Evolutionary conservation across 495 filamentous ascomycete species (phyloP).

Genomic region (Penicillium maclennaniae): DNA sequence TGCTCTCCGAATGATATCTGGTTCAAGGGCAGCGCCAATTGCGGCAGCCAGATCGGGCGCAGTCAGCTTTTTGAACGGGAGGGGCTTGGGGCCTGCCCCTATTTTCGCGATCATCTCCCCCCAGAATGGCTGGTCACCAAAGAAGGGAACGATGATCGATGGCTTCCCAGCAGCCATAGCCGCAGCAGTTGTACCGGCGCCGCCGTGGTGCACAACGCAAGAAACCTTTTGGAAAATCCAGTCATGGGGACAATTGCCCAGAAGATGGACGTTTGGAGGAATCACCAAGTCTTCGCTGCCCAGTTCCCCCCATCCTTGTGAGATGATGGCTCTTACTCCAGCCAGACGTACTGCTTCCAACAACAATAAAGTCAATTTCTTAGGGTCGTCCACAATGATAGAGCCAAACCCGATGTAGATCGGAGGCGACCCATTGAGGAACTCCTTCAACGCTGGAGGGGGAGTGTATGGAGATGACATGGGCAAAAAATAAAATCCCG

Average conservation of each 20-base stretch:
- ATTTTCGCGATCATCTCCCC: not conserved
- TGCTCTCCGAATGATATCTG: no score
- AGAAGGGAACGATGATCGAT: not conserved
- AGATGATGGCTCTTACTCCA: not conserved
- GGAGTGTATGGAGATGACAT: not conserved
- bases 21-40: no score
- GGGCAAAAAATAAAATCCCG: not conserved
- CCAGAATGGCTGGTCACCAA: slow-evolving; percentile 1
- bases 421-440: not conserved
- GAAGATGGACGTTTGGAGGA: not conserved
- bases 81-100: not conserved
- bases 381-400: not conserved
- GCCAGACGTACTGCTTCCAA: not conserved
- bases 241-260: not conserved
- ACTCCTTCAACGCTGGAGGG: not conserved
- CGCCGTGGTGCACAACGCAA: not conserved
- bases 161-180: no score
- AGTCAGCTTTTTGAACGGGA: not conserved
- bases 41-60: not conserved
- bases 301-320: not conserved
- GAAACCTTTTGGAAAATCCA: not conserved
- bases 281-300: not conserved
- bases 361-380: not conserved
- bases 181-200: no score
- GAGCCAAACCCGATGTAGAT: not conserved